Evolutionary conservation across 73 alveolate genomes (phyloP).

Genomic region (Urostyla sp.): DNA sequence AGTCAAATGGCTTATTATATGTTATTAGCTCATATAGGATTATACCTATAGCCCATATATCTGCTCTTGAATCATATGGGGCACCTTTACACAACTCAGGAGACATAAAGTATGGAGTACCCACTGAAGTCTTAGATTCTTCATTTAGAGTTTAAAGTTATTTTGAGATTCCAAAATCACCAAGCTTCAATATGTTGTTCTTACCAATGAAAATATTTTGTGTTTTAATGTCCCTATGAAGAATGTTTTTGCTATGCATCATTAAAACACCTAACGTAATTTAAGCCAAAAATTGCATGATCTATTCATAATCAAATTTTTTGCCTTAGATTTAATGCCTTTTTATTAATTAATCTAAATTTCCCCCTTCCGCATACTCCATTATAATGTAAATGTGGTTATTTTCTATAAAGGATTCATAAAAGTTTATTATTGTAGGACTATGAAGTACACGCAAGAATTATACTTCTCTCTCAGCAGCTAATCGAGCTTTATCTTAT

Average conservation of each 20-base stretch:
- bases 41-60: constrained; percentile 98
- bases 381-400: constrained; percentile 88
- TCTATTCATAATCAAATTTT: constrained; percentile 81
- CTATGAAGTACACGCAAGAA: constrained; percentile 85
- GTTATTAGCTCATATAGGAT: constrained; percentile 94
- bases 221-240: constrained; percentile 97
- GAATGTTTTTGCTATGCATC: constrained; percentile 93
- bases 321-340: constrained; percentile 64
- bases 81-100: constrained; percentile 97
- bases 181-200: constrained; percentile 89
- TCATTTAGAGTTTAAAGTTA: constrained; percentile 84
- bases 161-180: constrained; percentile 98
- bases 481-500: constrained; percentile 80
- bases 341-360: constrained; percentile 84
- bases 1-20: constrained; percentile 93
- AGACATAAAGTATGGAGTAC: constrained; percentile 98
- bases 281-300: constrained; percentile 88
- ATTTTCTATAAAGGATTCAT: constrained; percentile 90
- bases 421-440: constrained; percentile 95
- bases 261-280: constrained; percentile 90
- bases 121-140: constrained; percentile 89
- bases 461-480: constrained; percentile 92
- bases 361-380: constrained; percentile 99
- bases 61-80: constrained; percentile 95
- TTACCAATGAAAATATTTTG: constrained; percentile 90